Conservation (phyloP, 306 rosid species). For the Dryas octopetala region DNA sequence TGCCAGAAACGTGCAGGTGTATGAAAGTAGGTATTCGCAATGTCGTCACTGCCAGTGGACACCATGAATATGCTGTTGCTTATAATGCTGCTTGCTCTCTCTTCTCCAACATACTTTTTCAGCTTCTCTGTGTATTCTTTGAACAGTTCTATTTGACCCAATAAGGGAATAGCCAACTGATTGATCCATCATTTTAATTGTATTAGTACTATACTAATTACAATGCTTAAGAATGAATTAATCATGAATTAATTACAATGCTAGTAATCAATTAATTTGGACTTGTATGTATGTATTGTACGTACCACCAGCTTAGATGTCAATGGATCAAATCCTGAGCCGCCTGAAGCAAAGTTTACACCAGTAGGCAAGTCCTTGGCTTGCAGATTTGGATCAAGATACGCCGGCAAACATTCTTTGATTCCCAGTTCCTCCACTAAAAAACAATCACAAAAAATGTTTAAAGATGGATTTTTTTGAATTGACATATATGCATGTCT, state of each 20-base stretch:
- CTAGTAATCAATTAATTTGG: too few relatives aligned
- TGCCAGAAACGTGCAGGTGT: conserved; percentile 7
- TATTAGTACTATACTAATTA: too few relatives aligned
- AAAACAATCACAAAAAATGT: not conserved
- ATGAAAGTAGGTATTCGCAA: conserved; percentile 23
- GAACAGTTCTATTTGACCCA: conserved; percentile 1
- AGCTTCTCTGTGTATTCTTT: conserved; percentile 16
- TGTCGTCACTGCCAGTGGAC: conserved; percentile 16
- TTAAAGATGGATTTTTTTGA: too few relatives aligned
- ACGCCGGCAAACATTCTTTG: conserved; percentile 21
- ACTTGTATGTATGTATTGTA: too few relatives aligned
- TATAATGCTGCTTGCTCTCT: conserved; percentile 9
- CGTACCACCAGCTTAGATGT: conserved; percentile 7
- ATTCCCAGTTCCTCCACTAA: conserved; percentile 21
- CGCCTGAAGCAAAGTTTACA: conserved; percentile 22
- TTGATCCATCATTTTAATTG: too few relatives aligned
- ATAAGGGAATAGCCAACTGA: not conserved
- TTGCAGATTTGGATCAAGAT: conserved; percentile 7
- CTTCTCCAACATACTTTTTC: conserved; percentile 5
- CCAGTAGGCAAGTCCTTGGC: conserved; percentile 13
- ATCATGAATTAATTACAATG: too few relatives aligned
- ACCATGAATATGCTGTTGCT: conserved; percentile 9
- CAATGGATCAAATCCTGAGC: conserved; percentile 18
- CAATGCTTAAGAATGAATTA: too few relatives aligned
- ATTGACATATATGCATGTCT: too few relatives aligned